Base-by-base conservation (phyloP, 441 rosid species). In the Gossypium trilobum region DNA sequence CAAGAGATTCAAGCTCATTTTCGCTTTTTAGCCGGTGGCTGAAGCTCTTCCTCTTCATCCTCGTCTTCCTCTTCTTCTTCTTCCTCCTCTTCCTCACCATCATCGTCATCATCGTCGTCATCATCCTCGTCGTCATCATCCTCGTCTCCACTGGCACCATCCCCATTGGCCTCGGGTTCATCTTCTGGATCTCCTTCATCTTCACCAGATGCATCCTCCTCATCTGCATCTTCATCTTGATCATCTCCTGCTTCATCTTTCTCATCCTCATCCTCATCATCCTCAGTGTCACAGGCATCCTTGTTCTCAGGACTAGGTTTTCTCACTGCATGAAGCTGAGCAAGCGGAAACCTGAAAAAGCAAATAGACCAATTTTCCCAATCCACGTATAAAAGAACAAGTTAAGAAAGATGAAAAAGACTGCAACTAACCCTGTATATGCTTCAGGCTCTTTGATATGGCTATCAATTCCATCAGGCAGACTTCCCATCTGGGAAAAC, bases 1-100 rank as follows among this genome's bases (percentile, higher is more conserved):
- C 0, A 36, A 22, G 62, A 14, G 4, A 27, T 25, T 11, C 17
- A 54, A 65, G 66, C 42, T 87, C 83, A 85, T 81, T 87, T 85
- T 74, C 87, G 84, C 78, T 87, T 87, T 80, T 86, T 86, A 9
- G 83, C 61, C 11, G 78, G 90, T 72, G 92, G 87, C 77, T 86
- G 87, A 73, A 75, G 59, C 44, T 85, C 82, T 2, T 85, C 88
- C 5, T 86, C 87, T 0, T 83, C 84, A 0, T 83, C 87, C 0
- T 82, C 88, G 0, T 73, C 84, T 0, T 85, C 86, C 0, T 82
- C 89, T 0, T 80, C 87, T 0, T 83, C 85, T 16, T 85, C 83
- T 1, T 85, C 88, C 2, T 81, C 87, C 0, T 84, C 87, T 0
- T 83, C 87, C 0, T 83, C 88, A 0, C 2, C 65, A 0, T 73